A percentile compares a stretch with the other conserved stretches of the same genome.
Conservation (phyloP, 305 asterid species). For the Caryopteris hybrid region DNA sequence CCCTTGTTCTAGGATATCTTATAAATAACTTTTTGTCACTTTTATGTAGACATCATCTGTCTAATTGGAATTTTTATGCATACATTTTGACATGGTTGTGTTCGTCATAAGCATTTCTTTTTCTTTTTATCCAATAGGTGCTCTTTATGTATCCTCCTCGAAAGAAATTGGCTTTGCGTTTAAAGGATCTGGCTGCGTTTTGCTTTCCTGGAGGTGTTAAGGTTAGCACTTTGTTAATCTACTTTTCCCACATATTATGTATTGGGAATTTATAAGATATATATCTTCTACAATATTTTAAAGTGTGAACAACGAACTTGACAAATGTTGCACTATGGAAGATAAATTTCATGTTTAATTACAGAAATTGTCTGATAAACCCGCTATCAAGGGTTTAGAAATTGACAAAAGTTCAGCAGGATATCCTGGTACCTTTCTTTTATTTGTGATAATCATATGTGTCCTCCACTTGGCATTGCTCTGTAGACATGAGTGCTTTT, state of each 20-base stretch:
- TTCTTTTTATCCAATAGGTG: slow-evolving; percentile 43
- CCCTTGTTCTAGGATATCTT: not conserved
- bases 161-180: slow-evolving; percentile 59
- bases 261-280: not conserved
- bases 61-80: slow-evolving; percentile 1
- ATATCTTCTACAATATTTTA: not conserved
- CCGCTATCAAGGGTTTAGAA: not conserved
- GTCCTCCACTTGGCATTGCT: not conserved
- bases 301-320: not conserved
- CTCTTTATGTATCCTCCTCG: slow-evolving; percentile 88
- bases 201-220: slow-evolving; percentile 94
- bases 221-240: slow-evolving; percentile 41
- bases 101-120: slow-evolving; percentile 8
- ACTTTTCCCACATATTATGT: slow-evolving; percentile 3
- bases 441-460: not conserved
- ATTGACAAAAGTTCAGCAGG: not conserved
- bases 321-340: not conserved
- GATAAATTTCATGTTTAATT: not conserved
- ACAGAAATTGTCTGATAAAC: not conserved
- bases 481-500: not conserved
- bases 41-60: not conserved
- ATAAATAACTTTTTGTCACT: not conserved
- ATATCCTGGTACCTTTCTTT: not conserved
- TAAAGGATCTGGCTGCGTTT: slow-evolving; percentile 83
- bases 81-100: not conserved